Evolutionary conservation across 495 filamentous ascomycete genomes (phyloP).

Genomic region (Symbiotaphrina buchneri): DNA sequence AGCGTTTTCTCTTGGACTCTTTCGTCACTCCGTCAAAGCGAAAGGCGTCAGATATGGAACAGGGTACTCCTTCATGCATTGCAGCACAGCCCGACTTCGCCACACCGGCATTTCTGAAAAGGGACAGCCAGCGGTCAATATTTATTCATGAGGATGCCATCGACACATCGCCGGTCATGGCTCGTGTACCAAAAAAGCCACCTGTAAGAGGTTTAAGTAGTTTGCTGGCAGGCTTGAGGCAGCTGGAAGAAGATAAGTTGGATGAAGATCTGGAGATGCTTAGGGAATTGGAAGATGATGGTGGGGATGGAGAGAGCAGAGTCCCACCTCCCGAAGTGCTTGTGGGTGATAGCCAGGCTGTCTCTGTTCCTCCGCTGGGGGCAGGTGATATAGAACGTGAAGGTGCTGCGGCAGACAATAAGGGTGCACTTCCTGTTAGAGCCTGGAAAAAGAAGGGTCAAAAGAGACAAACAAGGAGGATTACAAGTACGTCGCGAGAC

Average conservation of each 20-base stretch:
- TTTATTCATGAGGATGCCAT: conserved; percentile 23
- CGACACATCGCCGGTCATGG: conserved; percentile 21
- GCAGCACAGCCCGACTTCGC: conserved; percentile 26
- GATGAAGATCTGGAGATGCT: conserved; percentile 70
- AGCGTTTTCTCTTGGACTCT: conserved; percentile 33
- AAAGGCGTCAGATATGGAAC: conserved; percentile 7
- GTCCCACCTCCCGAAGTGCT: conserved; percentile 14
- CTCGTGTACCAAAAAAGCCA: conserved; percentile 35
- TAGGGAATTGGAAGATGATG: conserved; percentile 49
- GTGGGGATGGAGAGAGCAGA: conserved; percentile 2
- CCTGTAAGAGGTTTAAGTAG: conserved; percentile 53
- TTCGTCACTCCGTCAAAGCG: conserved; percentile 36
- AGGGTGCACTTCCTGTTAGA: conserved; percentile 25
- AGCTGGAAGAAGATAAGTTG: conserved; percentile 53
- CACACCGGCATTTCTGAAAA: conserved; percentile 59
- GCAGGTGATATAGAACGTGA: conserved; percentile 31
- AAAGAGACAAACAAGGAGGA: conserved; percentile 61
- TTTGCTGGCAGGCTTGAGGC: conserved; percentile 53
- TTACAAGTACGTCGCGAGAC: conserved; percentile 46
- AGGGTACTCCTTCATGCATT: conserved; percentile 20
- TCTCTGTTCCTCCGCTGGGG: conserved; percentile 29
- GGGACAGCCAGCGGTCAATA: conserved; percentile 17
- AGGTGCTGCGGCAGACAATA: conserved; percentile 15
- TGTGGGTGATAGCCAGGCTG: conserved; percentile 38
- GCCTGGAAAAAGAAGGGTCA: conserved; percentile 82